phyloP scores from a whole-genome alignment of 2,329 filamentous ascomycete species.

The Hypoxylon sp. region DNA sequence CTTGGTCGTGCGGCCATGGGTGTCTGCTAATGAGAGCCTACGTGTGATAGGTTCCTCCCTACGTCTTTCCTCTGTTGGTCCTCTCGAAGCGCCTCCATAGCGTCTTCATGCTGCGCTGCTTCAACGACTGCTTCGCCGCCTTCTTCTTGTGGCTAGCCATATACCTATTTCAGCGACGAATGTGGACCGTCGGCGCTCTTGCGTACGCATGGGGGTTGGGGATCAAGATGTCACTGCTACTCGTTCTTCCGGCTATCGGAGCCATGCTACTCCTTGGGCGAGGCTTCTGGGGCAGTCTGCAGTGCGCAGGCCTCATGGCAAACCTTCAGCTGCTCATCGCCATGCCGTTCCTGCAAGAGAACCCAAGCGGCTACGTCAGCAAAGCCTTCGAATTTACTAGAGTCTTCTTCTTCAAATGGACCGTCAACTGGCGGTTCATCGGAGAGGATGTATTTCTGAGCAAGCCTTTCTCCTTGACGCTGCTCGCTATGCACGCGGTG shows the following conservation, averaged over 20 bases:
- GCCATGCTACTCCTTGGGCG: constrained; percentile 77
- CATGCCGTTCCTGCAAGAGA: constrained; percentile 72
- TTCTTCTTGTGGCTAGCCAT: constrained; percentile 86
- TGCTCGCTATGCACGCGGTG: constrained; percentile 71
- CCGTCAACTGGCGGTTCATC: constrained; percentile 98
- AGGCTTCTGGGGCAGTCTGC: constrained; percentile 71
- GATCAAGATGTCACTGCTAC: constrained; percentile 93
- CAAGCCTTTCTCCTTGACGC: constrained; percentile 69
- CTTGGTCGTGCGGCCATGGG: background rate
- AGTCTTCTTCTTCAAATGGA: constrained; percentile 96
- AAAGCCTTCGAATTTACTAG: constrained; percentile 91
- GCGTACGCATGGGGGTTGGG: constrained; percentile 81
- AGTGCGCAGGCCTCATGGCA: constrained; percentile 73
- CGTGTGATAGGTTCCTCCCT: constrained; percentile 73
- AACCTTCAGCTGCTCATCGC: constrained; percentile 77
- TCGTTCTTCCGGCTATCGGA: constrained; percentile 82
- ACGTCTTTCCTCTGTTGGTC: constrained; percentile 84
- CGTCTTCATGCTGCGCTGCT: constrained; percentile 89
- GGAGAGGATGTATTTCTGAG: constrained; percentile 80
- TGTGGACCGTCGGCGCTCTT: constrained; percentile 76
- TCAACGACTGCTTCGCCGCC: constrained; percentile 93
- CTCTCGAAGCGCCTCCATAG: constrained; percentile 93
- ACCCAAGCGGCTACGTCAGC: constrained; percentile 75
- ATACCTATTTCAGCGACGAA: constrained; percentile 74
- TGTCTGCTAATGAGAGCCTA: constrained; percentile 16